Conservation (phyloP, 805 yeast species). For the Zygosaccharomyces bailii region DNA sequence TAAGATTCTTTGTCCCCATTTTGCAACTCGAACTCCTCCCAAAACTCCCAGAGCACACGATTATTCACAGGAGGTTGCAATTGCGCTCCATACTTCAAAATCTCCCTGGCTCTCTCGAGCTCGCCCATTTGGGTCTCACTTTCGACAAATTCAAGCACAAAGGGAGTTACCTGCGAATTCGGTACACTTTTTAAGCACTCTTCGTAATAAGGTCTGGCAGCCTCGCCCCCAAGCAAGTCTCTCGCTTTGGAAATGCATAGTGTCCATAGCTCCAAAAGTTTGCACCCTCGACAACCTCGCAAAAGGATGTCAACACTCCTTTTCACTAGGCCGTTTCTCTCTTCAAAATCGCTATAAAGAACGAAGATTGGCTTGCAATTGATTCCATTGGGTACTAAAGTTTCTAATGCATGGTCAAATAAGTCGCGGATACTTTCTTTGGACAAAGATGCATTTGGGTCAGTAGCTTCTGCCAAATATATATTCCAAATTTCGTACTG, state of each 20-base stretch:
- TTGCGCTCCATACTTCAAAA: constrained; percentile 54
- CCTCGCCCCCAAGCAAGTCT: constrained; percentile 40
- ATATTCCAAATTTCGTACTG: constrained; percentile 69
- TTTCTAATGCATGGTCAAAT: constrained; percentile 63
- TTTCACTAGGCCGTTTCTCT: constrained; percentile 46
- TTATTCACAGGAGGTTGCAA: constrained; percentile 37
- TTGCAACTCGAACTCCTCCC: constrained; percentile 73
- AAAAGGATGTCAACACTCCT: constrained; percentile 49
- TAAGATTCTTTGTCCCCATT: constrained; percentile 69
- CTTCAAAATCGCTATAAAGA: constrained; percentile 62
- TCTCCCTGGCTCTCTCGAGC: constrained; percentile 55
- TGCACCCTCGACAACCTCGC: constrained; percentile 36
- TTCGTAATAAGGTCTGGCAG: constrained; percentile 49
- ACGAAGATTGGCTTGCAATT: constrained; percentile 47
- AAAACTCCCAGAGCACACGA: constrained; percentile 52
- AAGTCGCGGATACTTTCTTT: constrained; percentile 63
- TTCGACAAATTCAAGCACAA: constrained; percentile 53
- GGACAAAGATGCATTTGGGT: constrained; percentile 28
- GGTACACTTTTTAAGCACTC: constrained; percentile 50
- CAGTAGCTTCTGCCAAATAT: constrained; percentile 54
- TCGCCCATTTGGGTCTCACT: constrained; percentile 56
- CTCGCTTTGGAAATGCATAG: constrained; percentile 42
- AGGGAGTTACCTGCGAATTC: constrained; percentile 38
- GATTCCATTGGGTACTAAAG: constrained; percentile 43
- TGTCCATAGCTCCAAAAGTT: constrained; percentile 37